Evolutionary conservation across 2,329 filamentous ascomycete species (phyloP), one percentile per base, ranked within the genome.

Genomic region (Aspergillus aculeatinus): DNA sequence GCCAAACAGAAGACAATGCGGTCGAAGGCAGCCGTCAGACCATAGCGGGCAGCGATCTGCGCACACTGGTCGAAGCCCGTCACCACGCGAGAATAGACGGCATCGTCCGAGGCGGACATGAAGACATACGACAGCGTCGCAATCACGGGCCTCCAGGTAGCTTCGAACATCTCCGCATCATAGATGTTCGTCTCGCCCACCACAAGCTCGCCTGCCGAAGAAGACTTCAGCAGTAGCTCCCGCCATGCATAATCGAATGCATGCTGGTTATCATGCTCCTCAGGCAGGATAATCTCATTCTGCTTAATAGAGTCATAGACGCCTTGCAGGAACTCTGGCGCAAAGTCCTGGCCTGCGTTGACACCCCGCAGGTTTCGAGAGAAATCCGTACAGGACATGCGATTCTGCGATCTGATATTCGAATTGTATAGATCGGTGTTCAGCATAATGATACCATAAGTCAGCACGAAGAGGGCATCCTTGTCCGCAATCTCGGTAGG

Each of bases 161-260:
- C 90, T 59, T 90, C 88, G 74, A 99, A 99, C 91, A 99, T 97
- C 72, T 99, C 93, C 4, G 93, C 91, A 75, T 99, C 96, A 75
- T 92, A 99, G 44, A 96, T 87, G 72, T 97, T 98, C 4, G 94
- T 96, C 66, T 96, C 85, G 73, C 92, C 96, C 31, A 94, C 81
- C 35, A 89, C 80, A 49, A 98, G 81, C 55, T 88, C 85, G 1
- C 89, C 88, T 0, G 91, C 86, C 6, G 87, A 86, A 65, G 90
- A 87, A 0, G 92, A 89, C 78, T 98, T 98, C 64, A 92, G 79
- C 47, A 98, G 80, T 11, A 99, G 80, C 75, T 99, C 95, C 74
- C 94, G 94, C 95, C 95, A 99, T 2, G 95, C 94, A 76, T 96
- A 95, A 74, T 98, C 94, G 72, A 98, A 98, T 1, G 92, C 93